Evolutionary conservation across 2,329 filamentous ascomycete species (phyloP).

Genomic region (Coniochaeta hoffmannii): DNA sequence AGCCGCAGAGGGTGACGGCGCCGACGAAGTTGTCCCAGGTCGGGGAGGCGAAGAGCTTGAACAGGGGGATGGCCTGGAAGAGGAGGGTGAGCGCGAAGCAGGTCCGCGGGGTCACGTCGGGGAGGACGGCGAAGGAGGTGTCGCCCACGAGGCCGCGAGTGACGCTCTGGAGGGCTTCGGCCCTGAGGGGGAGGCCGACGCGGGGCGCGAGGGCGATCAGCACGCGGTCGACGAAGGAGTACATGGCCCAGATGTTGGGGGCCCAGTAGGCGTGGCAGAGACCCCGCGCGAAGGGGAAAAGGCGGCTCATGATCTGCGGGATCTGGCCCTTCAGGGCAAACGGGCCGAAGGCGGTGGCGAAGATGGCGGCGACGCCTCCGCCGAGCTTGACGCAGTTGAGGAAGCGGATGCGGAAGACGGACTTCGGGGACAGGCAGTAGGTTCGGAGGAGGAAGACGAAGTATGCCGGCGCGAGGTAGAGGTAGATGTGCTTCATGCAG

Average conservation of each 20-base stretch:
- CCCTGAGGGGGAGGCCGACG: constrained; percentile 65
- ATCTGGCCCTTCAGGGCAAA: constrained; percentile 79
- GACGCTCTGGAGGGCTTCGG: constrained; percentile 74
- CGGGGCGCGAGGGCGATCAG: constrained; percentile 81
- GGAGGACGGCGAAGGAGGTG: constrained; percentile 86
- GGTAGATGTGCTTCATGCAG: constrained; percentile 97
- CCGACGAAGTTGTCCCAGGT: constrained; percentile 88
- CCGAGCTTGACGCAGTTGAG: constrained; percentile 80
- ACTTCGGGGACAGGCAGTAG: constrained; percentile 78
- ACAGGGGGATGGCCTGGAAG: constrained; percentile 71
- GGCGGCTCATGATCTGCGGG: constrained; percentile 69
- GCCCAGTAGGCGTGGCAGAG: constrained; percentile 98
- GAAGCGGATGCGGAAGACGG: constrained; percentile 68
- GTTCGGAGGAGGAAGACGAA: constrained; percentile 86
- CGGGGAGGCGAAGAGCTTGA: constrained; percentile 74
- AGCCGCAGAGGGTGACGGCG: constrained; percentile 85
- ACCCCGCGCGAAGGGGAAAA: constrained; percentile 92
- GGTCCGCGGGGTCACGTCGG: constrained; percentile 69
- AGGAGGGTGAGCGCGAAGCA: constrained; percentile 79
- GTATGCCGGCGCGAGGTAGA: constrained; percentile 92
- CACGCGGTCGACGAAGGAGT: constrained; percentile 81
- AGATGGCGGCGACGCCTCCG: constrained; percentile 60
- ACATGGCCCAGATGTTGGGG: constrained; percentile 93
- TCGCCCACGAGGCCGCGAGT: constrained; percentile 91
- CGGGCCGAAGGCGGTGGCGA: constrained; percentile 79